Conservation (phyloP, 1,139 yeast species). For the Zygoascus meyerae region DNA sequence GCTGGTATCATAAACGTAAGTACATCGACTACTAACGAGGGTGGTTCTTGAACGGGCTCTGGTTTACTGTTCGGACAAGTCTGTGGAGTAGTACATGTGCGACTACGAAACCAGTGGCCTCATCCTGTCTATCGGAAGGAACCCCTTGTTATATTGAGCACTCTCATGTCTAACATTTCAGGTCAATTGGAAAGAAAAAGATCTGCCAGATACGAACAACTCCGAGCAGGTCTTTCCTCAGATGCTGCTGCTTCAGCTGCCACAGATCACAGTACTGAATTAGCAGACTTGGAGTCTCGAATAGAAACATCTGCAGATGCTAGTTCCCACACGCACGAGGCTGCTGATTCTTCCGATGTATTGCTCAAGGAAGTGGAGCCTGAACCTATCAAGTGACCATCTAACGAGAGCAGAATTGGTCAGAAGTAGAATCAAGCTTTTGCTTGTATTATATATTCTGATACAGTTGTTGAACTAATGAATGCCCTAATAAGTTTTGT, state of each 20-base stretch:
- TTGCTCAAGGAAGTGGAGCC: conserved; percentile 21
- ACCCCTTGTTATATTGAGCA: not conserved
- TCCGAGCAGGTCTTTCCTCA: conserved; percentile 20
- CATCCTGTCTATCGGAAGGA: too few relatives aligned
- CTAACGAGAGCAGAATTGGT: not conserved
- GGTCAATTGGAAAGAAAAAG: conserved; percentile 29
- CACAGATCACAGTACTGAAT: conserved; percentile 11
- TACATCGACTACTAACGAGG: not conserved
- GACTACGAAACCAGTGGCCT: too few relatives aligned
- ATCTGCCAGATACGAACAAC: conserved; percentile 28
- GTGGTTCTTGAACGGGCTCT: too few relatives aligned
- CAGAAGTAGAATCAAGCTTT: too few relatives aligned
- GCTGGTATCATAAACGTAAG: conserved; percentile 36
- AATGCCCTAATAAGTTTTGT: too few relatives aligned
- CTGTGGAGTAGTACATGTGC: too few relatives aligned
- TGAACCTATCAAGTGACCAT: conserved; percentile 15
- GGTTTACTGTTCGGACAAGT: not conserved
- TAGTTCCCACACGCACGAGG: not conserved
- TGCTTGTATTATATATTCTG: too few relatives aligned
- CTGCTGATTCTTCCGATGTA: conserved; percentile 7
- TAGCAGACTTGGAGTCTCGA: conserved; percentile 15
- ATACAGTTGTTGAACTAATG: too few relatives aligned
- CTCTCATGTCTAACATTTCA: not conserved
- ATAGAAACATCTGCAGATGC: conserved; percentile 6
- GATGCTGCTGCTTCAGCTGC: not conserved